A percentile compares a stretch with the other conserved stretches of the same genome.
Conservation (phyloP, 257 asterid genomes). For the Jacaranda mimosifolia region DNA sequence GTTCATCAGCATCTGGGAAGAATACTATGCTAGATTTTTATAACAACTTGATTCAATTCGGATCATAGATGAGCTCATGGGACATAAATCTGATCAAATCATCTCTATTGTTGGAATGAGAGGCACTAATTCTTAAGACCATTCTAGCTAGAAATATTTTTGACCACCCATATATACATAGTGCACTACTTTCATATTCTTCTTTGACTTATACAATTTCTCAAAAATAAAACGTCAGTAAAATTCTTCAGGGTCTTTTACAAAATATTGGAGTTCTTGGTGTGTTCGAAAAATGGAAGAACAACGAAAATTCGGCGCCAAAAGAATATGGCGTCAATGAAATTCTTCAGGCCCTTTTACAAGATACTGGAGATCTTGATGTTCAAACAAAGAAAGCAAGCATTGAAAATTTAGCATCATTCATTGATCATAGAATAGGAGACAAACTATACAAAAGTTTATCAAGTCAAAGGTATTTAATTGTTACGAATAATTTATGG, state of each 20-base stretch:
- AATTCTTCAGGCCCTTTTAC: slow-evolving; percentile 1
- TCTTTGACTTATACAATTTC: slow-evolving; percentile 30
- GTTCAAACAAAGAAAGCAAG: too few species aligned
- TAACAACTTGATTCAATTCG: neutral
- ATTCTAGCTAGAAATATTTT: slow-evolving; percentile 12
- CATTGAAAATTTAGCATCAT: neutral
- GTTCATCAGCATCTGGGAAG: neutral
- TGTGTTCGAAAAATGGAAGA: too few species aligned
- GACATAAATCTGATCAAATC: neutral
- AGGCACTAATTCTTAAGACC: slow-evolving; percentile 32
- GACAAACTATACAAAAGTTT: neutral
- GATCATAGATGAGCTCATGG: neutral
- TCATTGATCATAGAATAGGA: neutral
- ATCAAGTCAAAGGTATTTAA: neutral
- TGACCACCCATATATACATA: neutral
- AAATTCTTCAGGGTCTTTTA: too few species aligned
- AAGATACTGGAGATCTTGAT: neutral
- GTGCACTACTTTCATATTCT: neutral
- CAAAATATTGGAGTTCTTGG: too few species aligned
- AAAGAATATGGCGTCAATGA: neutral
- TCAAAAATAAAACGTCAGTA: too few species aligned
- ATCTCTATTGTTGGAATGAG: slow-evolving; percentile 31
- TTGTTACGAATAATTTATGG: too few species aligned
- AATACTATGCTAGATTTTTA: neutral
- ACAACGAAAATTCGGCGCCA: too few species aligned